These are phyloP conservation scores for Vicia villosa DNA, from an alignment of 306 rosid genomes.

Conservation along the genomic window DNA sequence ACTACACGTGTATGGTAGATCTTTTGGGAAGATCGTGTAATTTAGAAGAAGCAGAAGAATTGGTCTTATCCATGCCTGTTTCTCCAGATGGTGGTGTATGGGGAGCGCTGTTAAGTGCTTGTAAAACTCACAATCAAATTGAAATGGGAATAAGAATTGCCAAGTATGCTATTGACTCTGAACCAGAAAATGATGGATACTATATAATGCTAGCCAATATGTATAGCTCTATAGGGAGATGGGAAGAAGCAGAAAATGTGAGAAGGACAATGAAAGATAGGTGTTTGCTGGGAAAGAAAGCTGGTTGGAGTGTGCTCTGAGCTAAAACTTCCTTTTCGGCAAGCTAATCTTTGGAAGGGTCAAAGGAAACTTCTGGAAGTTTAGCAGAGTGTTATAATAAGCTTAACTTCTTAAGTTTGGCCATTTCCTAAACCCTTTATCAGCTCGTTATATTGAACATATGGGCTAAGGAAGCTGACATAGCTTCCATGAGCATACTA, in stretches of 20 bases:
- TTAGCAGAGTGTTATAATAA: background rate
- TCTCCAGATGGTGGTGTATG: slow-evolving; percentile 73
- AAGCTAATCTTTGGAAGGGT: slow-evolving; percentile 2
- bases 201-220: slow-evolving; percentile 64
- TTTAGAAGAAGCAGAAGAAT: slow-evolving; percentile 68
- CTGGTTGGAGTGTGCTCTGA: slow-evolving; percentile 63
- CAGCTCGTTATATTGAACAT: slow-evolving; percentile 2
- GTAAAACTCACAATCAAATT: slow-evolving; percentile 61
- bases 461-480: slow-evolving; percentile 25
- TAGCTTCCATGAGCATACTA: slow-evolving; percentile 20
- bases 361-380: slow-evolving; percentile 18
- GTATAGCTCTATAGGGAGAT: slow-evolving; percentile 68
- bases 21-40: slow-evolving; percentile 75
- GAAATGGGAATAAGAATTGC: slow-evolving; percentile 73
- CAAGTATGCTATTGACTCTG: slow-evolving; percentile 59
- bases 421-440: background rate
- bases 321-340: slow-evolving; percentile 12
- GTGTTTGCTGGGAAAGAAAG: slow-evolving; percentile 59
- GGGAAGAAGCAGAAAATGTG: slow-evolving; percentile 77
- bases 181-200: slow-evolving; percentile 78
- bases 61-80: slow-evolving; percentile 76
- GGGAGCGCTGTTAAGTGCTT: slow-evolving; percentile 80
- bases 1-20: slow-evolving; percentile 85
- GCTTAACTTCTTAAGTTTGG: slow-evolving; percentile 18
- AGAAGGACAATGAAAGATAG: slow-evolving; percentile 61